These are phyloP conservation scores for Picochlorum sp. DNA, from an alignment of 139 green algal genomes.

Conservation along the genomic window DNA sequence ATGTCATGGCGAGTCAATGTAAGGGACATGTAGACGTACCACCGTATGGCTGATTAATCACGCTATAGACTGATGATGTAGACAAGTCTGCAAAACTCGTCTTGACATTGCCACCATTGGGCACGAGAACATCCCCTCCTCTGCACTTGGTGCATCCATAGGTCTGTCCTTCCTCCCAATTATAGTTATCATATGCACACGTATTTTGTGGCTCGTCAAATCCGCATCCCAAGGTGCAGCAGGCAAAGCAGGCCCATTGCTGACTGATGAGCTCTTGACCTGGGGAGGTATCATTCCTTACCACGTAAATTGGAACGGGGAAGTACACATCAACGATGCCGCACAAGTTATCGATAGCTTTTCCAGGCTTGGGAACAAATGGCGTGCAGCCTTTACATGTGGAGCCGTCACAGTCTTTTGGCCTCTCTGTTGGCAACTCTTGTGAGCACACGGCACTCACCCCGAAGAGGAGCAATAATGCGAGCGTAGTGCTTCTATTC, in stretches of 20 bases:
- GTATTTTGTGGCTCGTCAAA: not conserved
- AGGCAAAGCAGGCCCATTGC: constrained; percentile 6
- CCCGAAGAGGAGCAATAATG: not conserved
- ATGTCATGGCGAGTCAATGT: too few relatives aligned
- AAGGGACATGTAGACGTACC: not conserved
- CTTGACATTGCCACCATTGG: constrained; percentile 7
- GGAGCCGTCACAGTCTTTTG: not conserved
- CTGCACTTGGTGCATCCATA: constrained; percentile 10
- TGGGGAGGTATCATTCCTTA: constrained; percentile 7
- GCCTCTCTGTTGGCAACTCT: constrained; percentile 5
- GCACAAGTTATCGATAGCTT: constrained; percentile 1
- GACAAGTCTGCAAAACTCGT: constrained; percentile 4
- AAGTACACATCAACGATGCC: constrained; percentile 6
- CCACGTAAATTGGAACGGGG: constrained; percentile 2
- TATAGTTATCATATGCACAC: not conserved
- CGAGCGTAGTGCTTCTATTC: too few relatives aligned
- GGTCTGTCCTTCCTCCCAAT: not conserved
- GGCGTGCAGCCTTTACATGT: constrained; percentile 3
- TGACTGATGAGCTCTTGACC: constrained; percentile 2
- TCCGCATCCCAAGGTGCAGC: constrained; percentile 1
- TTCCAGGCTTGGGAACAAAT: not conserved
- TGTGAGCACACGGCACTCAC: not conserved
- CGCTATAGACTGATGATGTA: constrained; percentile 4
- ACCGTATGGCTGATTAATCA: constrained; percentile 5
- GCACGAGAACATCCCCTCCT: not conserved